A percentile compares a stretch with the other conserved stretches of the same genome.
Evolutionary conservation across 495 filamentous ascomycete genomes (phyloP).

Genomic region (Penicillium ochrochloron): DNA sequence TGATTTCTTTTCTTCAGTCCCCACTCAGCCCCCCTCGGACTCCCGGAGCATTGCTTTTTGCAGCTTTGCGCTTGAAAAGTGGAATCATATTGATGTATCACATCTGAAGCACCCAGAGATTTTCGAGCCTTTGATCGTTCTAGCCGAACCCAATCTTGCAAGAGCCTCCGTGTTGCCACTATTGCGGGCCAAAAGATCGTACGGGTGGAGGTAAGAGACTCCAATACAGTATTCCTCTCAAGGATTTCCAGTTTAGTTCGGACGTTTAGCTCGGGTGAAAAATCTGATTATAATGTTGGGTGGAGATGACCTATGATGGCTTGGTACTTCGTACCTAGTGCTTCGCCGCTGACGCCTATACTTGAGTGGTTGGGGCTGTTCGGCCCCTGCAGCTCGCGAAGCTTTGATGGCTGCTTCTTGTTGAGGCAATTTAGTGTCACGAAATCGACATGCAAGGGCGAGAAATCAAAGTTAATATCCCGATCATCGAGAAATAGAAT

Average conservation of each 20-base stretch:
- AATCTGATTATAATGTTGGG: background rate
- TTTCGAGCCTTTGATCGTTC: background rate
- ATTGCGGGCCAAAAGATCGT: background rate
- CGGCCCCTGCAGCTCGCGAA: conserved; percentile 4
- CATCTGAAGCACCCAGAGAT: background rate
- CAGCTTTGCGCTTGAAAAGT: background rate
- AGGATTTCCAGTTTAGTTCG: background rate
- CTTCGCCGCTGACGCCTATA: background rate
- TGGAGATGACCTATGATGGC: background rate
- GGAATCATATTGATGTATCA: background rate
- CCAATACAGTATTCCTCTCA: background rate
- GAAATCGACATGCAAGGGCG: conserved; percentile 2
- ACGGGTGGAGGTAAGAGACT: background rate
- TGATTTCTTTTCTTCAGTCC: background rate
- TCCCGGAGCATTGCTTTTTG: too few species aligned
- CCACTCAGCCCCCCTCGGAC: background rate
- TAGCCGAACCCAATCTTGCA: background rate
- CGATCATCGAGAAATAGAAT: background rate
- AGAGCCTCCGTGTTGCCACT: background rate
- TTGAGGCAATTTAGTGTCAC: background rate
- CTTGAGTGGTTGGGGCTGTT: background rate
- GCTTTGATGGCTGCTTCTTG: conserved; percentile 1
- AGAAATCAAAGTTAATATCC: conserved; percentile 1
- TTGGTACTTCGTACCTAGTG: background rate
- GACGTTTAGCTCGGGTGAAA: background rate